Evolutionary conservation across 2,329 filamentous ascomycete species (phyloP), one percentile per base, ranked within the genome.

Genomic region (Colletotrichum tropicicola): DNA sequence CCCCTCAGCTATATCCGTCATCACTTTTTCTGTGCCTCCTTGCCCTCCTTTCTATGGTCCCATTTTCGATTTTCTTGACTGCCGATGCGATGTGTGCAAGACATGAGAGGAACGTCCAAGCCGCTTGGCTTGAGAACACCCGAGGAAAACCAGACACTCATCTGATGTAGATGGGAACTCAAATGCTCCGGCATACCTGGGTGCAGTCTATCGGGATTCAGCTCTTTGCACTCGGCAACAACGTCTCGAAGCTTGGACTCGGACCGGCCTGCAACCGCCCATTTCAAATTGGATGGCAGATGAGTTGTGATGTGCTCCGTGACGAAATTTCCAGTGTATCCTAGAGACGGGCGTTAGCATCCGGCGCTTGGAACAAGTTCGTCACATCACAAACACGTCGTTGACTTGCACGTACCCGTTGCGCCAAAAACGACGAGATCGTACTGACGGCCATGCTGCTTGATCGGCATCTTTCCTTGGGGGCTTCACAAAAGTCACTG

Each of bases 261-360:
- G n/a, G 92, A 94, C 25, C 94, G 91, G 28, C 94, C 94, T 47
- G 93, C 92, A 59, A 98, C 83, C 13, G 93, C 94, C 94, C 94
- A 98, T 81, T 89, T 93, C 67, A 97, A 77, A 74, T 93, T 87
- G 17, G 91, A 92, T 0, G 94, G 91, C 1, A 93, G 82, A 68
- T 87, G 80, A 13, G 84, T 84, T 55, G 89, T 84, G 72, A 97
- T 91, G 77, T 96, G 89, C 75, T 97, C 90, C 27, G 90, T 90
- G 3, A 89, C 89, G 70, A 92, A 84, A 69, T 88, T 90, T 39
- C 94, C 94, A 0, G 94, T 98, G 78, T 97, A 97, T 27, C 94
- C 94, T 74, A 85, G 5, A n/a, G 30, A 13, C 32, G 10, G 23
- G 41, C 5, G 23, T 58, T 27, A 55, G 56, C 35, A n/a, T 23